A percentile compares a stretch with the other conserved stretches of the same genome.
phyloP scores from a whole-genome alignment of 306 rosid genomes.

The Biancaea sappan region DNA sequence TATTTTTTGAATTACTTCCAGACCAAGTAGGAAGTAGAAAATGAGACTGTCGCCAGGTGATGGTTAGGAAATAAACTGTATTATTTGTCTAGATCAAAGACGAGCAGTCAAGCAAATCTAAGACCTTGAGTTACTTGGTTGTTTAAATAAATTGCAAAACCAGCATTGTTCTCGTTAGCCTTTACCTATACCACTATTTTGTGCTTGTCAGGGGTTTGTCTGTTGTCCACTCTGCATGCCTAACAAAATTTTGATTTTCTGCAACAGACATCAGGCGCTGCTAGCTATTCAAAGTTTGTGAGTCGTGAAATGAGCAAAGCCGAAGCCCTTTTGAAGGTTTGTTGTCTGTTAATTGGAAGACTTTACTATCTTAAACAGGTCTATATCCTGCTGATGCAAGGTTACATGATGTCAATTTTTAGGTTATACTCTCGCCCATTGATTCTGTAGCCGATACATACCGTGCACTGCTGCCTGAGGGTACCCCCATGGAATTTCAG shows the following conservation, averaged over 20 bases:
- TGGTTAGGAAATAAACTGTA: slow-evolving; percentile 3
- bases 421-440: slow-evolving; percentile 95
- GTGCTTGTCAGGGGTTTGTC: slow-evolving; percentile 18
- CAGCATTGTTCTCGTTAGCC: background rate
- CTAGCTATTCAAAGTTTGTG: slow-evolving; percentile 89
- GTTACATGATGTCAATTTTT: slow-evolving; percentile 30
- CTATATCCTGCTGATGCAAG: slow-evolving; percentile 23
- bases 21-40: background rate
- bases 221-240: background rate
- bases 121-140: background rate
- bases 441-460: slow-evolving; percentile 98
- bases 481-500: slow-evolving; percentile 99
- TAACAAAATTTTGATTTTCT: slow-evolving; percentile 30
- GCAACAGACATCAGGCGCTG: slow-evolving; percentile 86
- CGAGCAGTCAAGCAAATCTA: background rate
- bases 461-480: slow-evolving; percentile 96
- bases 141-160: slow-evolving; percentile 20
- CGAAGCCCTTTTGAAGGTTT: slow-evolving; percentile 79
- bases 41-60: background rate
- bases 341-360: slow-evolving; percentile 22
- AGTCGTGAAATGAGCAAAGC: slow-evolving; percentile 99
- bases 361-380: background rate
- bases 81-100: slow-evolving; percentile 19
- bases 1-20: slow-evolving; percentile 8
- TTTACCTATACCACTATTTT: slow-evolving; percentile 15